These are phyloP conservation scores for Escallonia herrerae DNA, from an alignment of 129 eudicot species.

Conservation along the genomic window DNA sequence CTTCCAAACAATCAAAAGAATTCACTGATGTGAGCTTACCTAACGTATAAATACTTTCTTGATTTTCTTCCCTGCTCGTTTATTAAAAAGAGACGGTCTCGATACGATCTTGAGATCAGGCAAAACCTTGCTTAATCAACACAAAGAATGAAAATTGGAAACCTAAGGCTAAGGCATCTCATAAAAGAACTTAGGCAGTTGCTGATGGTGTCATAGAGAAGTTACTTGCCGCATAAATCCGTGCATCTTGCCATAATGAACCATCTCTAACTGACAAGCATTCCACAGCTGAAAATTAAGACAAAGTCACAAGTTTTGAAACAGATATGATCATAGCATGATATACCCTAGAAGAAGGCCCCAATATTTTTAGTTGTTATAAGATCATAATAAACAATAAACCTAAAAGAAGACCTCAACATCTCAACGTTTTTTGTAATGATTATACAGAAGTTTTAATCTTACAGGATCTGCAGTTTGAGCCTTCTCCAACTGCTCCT, in stretches of 20 bases:
- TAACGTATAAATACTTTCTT: neutral
- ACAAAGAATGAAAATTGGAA: neutral
- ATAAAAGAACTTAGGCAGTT: neutral
- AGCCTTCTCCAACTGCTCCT: constrained; percentile 89
- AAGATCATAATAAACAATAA: neutral
- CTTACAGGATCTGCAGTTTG: constrained; percentile 94
- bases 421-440: neutral
- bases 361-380: too few relatives aligned
- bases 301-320: neutral
- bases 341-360: too few relatives aligned
- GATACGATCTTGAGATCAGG: too few relatives aligned
- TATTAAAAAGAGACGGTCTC: too few relatives aligned
- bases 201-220: neutral
- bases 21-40: neutral
- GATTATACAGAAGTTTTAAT: constrained; percentile 9
- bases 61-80: neutral
- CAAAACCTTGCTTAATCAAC: neutral
- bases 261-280: constrained; percentile 96
- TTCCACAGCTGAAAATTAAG: constrained; percentile 76
- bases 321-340: too few relatives aligned
- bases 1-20: neutral
- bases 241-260: constrained; percentile 94
- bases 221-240: constrained; percentile 95
- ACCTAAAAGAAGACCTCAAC: neutral
- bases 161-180: neutral